Evolutionary conservation across 345 rosid genomes (phyloP), one percentile per base, ranked within the genome.

Genomic region (Boechera retrofracta): DNA sequence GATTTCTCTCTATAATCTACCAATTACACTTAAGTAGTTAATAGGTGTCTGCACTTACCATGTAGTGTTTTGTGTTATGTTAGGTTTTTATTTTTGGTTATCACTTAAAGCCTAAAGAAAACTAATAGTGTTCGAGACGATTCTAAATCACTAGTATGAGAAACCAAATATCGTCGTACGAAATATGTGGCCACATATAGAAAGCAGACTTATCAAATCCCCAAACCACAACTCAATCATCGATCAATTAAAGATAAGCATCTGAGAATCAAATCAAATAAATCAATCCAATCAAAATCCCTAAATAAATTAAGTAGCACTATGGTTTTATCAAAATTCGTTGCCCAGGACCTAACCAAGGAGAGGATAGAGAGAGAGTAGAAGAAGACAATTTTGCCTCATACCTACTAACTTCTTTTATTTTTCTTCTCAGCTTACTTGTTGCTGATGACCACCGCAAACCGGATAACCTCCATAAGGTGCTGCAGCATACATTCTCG

Each of bases 371-470:
- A 59, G 21, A 32, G 51, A 44, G 49, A n/a, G 38, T 21, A 44
- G 69, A 51, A 39, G 9, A 42, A 45, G 72, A 65, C 72, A 74
- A 0, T 57, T 26, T 75, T 11, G 72, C 28, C 67, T 16, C 41
- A 33, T 55, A 66, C 65, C 78, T 47, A 75, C 78, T 26, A 45
- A 57, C 59, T 75, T 45, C 39, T 33, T 31, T 54, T 55, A 31
- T 13, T 18, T n/a, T 42, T 64, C 15, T 29, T 42, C 45, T 94
- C 83, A 94, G 94, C 88, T 94, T 82, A 94, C 98, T 84, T 94
- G 93, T 60, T 89, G 95, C 73, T 94, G 98, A 74, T 86, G 89
- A 75, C 85, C 86, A 51, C 91, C 91, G 44, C 87, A 91, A 45
- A 91, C 55, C 0, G 96, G 94, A 73, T 91, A 94, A 32, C 87